These are phyloP conservation scores for Rubia peregrina DNA, from an alignment of 305 asterid species.

Conservation along the genomic window DNA sequence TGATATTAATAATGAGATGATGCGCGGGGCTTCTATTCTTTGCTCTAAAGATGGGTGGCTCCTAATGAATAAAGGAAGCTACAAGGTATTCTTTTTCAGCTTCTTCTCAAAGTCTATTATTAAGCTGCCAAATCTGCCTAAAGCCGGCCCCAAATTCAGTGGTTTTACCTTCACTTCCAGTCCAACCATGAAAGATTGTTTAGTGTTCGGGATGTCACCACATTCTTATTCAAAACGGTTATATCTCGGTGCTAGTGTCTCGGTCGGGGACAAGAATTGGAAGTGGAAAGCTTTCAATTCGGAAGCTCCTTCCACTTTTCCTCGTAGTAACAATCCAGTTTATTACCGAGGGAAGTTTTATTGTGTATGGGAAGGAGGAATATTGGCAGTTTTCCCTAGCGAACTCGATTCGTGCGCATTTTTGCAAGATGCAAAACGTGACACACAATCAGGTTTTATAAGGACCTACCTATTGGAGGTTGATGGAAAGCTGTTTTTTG, in stretches of 20 bases:
- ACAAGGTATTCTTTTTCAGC: background rate
- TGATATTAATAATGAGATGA: too few species aligned
- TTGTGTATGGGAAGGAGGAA: background rate
- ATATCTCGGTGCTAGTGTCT: background rate
- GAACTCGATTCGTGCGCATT: background rate
- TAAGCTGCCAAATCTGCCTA: background rate
- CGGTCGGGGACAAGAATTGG: background rate
- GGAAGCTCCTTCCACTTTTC: background rate
- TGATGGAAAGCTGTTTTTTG: background rate
- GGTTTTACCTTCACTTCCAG: background rate
- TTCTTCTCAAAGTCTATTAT: background rate
- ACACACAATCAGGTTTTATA: rapidly evolving
- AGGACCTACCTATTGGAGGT: background rate
- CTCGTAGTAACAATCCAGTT: background rate
- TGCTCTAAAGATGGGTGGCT: background rate
- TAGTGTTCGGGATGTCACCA: background rate
- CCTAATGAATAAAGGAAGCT: background rate
- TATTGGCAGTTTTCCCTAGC: background rate
- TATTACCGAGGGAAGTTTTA: too few species aligned
- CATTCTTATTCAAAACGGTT: too few species aligned
- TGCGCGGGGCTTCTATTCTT: background rate
- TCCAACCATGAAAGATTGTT: background rate
- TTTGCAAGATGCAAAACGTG: background rate
- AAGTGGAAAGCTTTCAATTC: background rate
- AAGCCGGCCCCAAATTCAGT: too few species aligned